Evolutionary conservation across 495 filamentous ascomycete species (phyloP).

Genomic region (Daldinia vernicosa): DNA sequence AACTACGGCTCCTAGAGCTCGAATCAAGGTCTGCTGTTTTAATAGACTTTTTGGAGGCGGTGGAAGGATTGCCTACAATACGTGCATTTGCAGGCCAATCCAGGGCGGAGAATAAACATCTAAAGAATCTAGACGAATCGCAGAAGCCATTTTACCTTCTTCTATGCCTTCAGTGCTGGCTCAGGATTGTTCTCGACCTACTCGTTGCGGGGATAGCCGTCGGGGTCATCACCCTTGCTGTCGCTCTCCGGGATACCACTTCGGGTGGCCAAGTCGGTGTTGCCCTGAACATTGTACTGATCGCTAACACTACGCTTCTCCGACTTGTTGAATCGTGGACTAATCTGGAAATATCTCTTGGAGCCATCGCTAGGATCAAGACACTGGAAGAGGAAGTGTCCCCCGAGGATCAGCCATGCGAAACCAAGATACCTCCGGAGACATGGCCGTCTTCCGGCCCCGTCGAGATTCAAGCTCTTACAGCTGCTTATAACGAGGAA

Average conservation of each 20-base stretch:
- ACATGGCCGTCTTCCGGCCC: conserved; percentile 56
- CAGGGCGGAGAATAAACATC: conserved; percentile 57
- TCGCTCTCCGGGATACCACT: conserved; percentile 44
- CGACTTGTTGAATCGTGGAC: conserved; percentile 52
- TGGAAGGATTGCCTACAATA: conserved; percentile 60
- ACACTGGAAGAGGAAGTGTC: conserved; percentile 60
- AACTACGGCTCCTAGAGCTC: conserved; percentile 66
- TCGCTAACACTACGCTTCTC: conserved; percentile 47
- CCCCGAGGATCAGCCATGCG: conserved; percentile 57
- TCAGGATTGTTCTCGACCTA: conserved; percentile 58
- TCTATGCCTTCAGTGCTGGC: conserved; percentile 63
- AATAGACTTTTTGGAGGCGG: conserved; percentile 59
- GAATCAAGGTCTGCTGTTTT: conserved; percentile 56
- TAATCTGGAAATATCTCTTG: conserved; percentile 53
- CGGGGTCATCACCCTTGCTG: conserved; percentile 52
- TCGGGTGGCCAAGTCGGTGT: conserved; percentile 52
- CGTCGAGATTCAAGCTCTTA: conserved; percentile 56
- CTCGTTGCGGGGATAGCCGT: conserved; percentile 55
- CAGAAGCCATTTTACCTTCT: conserved; percentile 62
- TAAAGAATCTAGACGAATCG: conserved; percentile 61
- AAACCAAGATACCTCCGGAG: conserved; percentile 61
- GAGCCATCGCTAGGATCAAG: conserved; percentile 63
- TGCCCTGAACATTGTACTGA: conserved; percentile 51
- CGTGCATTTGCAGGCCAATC: conserved; percentile 59
- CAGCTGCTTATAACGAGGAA: conserved; percentile 48